phyloP scores from a whole-genome alignment of 306 rosid genomes.

The Rosa chinensis region DNA sequence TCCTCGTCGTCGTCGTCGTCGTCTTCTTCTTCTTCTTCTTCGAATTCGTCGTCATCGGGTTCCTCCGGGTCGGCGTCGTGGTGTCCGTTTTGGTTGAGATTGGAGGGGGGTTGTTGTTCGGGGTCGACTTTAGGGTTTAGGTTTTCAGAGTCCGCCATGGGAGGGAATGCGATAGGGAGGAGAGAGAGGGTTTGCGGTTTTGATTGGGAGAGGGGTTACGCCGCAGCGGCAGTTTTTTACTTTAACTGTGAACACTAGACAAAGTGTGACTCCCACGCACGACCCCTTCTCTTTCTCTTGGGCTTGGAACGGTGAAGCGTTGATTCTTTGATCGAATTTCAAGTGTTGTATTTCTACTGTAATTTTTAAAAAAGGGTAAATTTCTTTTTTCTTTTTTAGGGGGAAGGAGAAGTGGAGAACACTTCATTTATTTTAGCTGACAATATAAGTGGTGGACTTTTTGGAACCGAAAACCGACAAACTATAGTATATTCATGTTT shows the following conservation, averaged over 20 bases:
- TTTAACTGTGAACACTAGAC: background rate
- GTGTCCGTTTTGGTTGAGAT: conserved; percentile 33
- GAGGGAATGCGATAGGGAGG: background rate
- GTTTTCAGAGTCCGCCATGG: conserved; percentile 50
- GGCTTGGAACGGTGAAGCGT: background rate
- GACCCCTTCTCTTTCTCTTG: background rate
- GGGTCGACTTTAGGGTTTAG: conserved; percentile 43
- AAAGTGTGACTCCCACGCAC: background rate
- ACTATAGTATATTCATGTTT: too few species aligned
- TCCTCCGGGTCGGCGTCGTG: conserved; percentile 36
- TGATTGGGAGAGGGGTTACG: background rate
- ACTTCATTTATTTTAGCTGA: too few species aligned
- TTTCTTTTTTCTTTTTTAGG: too few species aligned
- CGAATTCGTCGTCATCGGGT: conserved; percentile 30
- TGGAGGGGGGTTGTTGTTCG: conserved; percentile 34
- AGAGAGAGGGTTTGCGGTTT: conserved; percentile 8
- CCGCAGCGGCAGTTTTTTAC: background rate
- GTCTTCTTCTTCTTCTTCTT: conserved; percentile 26
- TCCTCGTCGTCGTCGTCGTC: conserved; percentile 13
- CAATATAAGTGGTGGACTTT: too few species aligned
- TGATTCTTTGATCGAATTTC: background rate
- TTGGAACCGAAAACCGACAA: too few species aligned
- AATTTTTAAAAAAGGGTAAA: too few species aligned
- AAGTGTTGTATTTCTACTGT: too few species aligned
- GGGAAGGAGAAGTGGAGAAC: too few species aligned